Conservation (phyloP, 441 rosid genomes). For the Manihot esculenta region DNA sequence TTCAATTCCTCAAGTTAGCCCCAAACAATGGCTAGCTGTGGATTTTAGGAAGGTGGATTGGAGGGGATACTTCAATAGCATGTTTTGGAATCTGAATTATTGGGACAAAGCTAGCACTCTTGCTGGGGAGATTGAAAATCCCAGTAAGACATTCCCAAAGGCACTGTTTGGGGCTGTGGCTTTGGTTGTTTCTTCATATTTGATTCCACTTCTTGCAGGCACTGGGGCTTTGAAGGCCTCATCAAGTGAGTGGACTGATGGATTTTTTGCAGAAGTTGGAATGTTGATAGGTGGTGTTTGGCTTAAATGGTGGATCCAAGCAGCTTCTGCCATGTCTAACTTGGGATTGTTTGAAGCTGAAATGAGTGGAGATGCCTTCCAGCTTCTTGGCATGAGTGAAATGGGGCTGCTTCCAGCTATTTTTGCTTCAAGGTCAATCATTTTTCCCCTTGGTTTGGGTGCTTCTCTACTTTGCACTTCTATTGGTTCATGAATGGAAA, state of each 20-base stretch:
- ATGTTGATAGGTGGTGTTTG: conserved; percentile 80
- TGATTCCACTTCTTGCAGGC: conserved; percentile 81
- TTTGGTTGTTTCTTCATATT: conserved; percentile 69
- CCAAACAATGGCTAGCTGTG: conserved; percentile 64
- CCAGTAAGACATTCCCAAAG: conserved; percentile 83
- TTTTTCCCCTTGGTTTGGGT: conserved; percentile 5
- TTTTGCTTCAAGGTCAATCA: conserved; percentile 59
- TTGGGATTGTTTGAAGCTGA: conserved; percentile 94
- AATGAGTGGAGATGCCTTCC: conserved; percentile 93
- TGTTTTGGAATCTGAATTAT: conserved; percentile 91
- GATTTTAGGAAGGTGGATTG: conserved; percentile 65
- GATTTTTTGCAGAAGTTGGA: conserved; percentile 92
- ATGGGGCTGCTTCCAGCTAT: conserved; percentile 80
- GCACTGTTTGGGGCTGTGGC: conserved; percentile 75
- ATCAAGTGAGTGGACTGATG: conserved; percentile 78
- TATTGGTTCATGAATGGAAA: background rate
- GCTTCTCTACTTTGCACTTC: background rate
- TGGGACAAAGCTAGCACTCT: conserved; percentile 98
- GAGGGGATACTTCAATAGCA: conserved; percentile 81
- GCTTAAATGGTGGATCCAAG: conserved; percentile 93
- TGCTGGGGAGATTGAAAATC: conserved; percentile 84
- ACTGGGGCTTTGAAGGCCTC: conserved; percentile 63
- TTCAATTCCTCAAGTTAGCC: conserved; percentile 63
- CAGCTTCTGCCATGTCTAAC: conserved; percentile 90
- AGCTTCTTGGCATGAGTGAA: conserved; percentile 94